Base-by-base conservation (phyloP, 768 basidiomycete species). In the Mycena amicta region DNA sequence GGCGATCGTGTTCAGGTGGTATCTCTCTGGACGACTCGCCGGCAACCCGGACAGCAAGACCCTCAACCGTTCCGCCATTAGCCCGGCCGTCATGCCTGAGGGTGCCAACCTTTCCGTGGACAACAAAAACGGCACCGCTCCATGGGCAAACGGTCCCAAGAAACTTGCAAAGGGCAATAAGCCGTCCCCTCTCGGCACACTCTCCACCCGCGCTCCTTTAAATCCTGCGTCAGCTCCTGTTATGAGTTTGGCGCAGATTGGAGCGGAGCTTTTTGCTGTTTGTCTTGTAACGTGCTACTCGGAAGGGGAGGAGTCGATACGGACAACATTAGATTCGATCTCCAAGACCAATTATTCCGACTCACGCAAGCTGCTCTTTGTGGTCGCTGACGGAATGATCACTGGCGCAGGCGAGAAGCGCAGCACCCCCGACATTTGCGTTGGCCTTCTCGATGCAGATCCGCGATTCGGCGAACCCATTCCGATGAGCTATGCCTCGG, bases 381-480 rank as follows among this genome's bases (percentile, higher is more conserved):
- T 99, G 56, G 90, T 99, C 12, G 95, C 95, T 47, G 97, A 99
- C 71, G 97, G 97, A 1, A 97, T 99, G 93, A 95, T 99, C 63
- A 98, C 96, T 0, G 97, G 97, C 30, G 90, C 89, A 3, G 97
- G 97, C 31, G 97, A 98, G 80, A 96, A 95, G 76, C 80, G 79
- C 66, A 95, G 93, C 61, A 99, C 97, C 5, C 97, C 97, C 5
- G 97, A 99, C 71, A 95, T 94, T 46, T 98, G 96, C 68, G 95
- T 98, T 40, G 81, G 87, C 39, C 71, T 99, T 55, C 72, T 99
- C 50, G 95, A 98, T 65, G 91, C 92, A 3, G 97, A 99, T 72
- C 89, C 92, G 25, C 83, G 97, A 15, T 99, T 98, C 68, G 97
- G 96, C 25, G 94, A 97, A 67, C 97, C 97, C 2, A 85, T 86